Percentiles rank a stretch among this genome's conserved stretches.
These are phyloP conservation scores for Phytophthora hybrid DNA, from an alignment of 352 stramenopile species.

Conservation along the genomic window DNA sequence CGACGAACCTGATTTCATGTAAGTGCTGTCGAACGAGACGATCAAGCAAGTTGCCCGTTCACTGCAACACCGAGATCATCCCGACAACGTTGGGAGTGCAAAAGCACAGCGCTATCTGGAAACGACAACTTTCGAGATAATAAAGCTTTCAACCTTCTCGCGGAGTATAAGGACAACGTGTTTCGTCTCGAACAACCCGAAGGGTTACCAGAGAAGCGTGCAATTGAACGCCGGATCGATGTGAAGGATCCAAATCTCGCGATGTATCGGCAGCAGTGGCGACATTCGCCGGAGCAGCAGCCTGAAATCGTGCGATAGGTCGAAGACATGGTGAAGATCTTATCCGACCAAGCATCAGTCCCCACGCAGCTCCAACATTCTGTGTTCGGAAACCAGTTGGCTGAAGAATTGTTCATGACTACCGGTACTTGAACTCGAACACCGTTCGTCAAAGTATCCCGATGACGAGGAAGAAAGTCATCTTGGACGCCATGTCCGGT, in stretches of 20 bases:
- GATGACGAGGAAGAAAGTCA: constrained; percentile 31
- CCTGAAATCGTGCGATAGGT: constrained; percentile 5
- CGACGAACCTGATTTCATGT: constrained; percentile 24
- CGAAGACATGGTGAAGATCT: constrained; percentile 8
- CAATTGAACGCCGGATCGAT: constrained; percentile 15
- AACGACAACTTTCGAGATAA: constrained; percentile 6
- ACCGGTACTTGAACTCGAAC: constrained; percentile 12
- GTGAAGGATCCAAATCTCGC: constrained; percentile 8
- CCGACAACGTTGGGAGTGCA: constrained; percentile 12
- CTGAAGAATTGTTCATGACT: constrained; percentile 40
- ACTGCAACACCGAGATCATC: not conserved
- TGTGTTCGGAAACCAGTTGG: constrained; percentile 29
- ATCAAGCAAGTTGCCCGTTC: constrained; percentile 14
- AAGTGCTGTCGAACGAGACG: constrained; percentile 16
- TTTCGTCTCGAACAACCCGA: constrained; percentile 16
- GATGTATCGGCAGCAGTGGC: constrained; percentile 22
- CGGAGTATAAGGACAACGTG: constrained; percentile 11
- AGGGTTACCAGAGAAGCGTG: constrained; percentile 10
- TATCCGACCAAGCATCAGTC: constrained; percentile 17
- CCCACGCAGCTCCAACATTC: constrained; percentile 17
- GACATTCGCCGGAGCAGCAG: constrained; percentile 25
- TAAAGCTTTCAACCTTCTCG: constrained; percentile 6
- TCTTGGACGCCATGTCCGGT: constrained; percentile 25
- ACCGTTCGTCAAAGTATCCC: constrained; percentile 13
- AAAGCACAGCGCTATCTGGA: constrained; percentile 24